Evolutionary conservation across 1,139 yeast species (phyloP), one percentile per base, ranked within the genome.

Genomic region (Lizanozyma gosingica): DNA sequence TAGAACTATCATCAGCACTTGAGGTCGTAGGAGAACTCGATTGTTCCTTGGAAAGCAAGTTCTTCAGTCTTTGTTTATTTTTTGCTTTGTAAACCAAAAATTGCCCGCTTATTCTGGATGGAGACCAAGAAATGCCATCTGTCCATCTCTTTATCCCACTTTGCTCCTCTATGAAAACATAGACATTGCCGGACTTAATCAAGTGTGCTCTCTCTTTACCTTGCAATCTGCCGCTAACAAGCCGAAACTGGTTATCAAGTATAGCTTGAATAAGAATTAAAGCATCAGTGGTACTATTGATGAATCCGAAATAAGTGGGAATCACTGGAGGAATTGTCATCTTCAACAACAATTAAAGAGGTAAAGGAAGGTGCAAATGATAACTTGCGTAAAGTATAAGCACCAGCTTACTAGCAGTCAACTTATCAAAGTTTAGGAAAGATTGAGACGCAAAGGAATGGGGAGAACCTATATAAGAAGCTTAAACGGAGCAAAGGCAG

Each of bases 81-180:
- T 85, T 63, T 57, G 85, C 94, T 35, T 95, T 73, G 58, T 88
- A 88, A 8, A 88, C 82, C 35, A 88, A 65, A 50, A 88, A 88
- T 43, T 94, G 69, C 3, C 95, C 95, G 35, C 86, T 67, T 27
- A 88, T 86, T 40, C 97, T 66, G 2, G 94, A 82, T 0, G 97
- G 96, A 1, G 90, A 80, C 97, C 97, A 88, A 11, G 90, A 73
- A 16, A 85, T 77, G 14, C 97, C 95, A 55, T 88, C 97, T 1
- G 97, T 88, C 97, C 97, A 88, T 41, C 97, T 67, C 57, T 84
- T 84, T 46, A 88, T 87, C 1, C 94, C 92, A 0, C 92, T 80
- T 16, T 74, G 70, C 48, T 83, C 87, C 57, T 88, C 96, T 40
- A 84, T 76, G 54, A 87, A 88, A 2, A 88, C 87, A 60, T 87